phyloP scores from a whole-genome alignment of 176 grass and related monocot genomes.

The Tillandsia fasciculata region DNA sequence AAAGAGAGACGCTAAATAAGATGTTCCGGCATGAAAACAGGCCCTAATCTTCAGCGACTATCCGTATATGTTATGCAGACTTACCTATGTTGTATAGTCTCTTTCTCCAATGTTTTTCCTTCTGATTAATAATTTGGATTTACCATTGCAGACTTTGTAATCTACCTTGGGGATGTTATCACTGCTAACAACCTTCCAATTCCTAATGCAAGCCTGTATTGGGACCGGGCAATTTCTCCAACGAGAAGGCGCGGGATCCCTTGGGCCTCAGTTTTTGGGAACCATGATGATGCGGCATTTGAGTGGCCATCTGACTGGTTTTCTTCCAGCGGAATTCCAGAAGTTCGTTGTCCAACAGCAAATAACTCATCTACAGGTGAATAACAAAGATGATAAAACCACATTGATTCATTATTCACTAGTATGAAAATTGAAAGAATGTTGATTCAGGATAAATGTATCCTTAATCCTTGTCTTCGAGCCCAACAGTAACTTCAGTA shows the following conservation, averaged over 20 bases:
- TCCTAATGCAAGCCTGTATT: slow-evolving; percentile 71
- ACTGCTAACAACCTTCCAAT: slow-evolving; percentile 82
- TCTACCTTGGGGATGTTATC: slow-evolving; percentile 84
- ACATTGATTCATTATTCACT: not conserved
- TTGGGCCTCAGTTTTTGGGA: slow-evolving; percentile 69
- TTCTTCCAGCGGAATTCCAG: slow-evolving; percentile 49
- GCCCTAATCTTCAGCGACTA: too few relatives aligned
- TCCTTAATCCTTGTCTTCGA: not conserved
- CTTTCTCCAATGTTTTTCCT: not conserved
- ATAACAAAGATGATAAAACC: not conserved
- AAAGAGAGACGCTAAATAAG: too few relatives aligned
- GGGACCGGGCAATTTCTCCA: slow-evolving; percentile 57
- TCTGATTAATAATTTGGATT: not conserved
- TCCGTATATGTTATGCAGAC: too few relatives aligned
- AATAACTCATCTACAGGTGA: slow-evolving; percentile 33
- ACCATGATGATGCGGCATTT: slow-evolving; percentile 84
- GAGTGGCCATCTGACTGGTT: slow-evolving; percentile 90
- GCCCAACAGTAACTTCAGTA: too few relatives aligned
- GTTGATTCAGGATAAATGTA: too few relatives aligned
- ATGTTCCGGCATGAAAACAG: too few relatives aligned
- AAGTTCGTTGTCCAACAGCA: slow-evolving; percentile 30
- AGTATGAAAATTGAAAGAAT: too few relatives aligned
- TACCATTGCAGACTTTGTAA: slow-evolving; percentile 51
- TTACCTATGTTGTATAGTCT: too few relatives aligned
- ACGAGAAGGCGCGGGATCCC: slow-evolving; percentile 41